Conservation (phyloP, 805 yeast genomes). For the Jamesozyma spencerorum region DNA sequence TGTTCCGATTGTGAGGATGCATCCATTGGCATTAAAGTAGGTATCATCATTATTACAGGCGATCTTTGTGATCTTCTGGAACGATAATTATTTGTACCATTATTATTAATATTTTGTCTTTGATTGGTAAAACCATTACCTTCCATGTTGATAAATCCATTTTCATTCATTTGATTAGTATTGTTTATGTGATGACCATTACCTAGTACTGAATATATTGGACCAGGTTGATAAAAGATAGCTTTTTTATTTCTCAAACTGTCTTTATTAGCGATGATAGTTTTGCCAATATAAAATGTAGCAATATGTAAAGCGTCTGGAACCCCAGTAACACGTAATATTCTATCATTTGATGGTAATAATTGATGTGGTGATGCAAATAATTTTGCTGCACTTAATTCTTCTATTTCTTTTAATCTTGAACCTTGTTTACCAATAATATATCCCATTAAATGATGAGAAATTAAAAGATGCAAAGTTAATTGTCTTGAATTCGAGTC, state of each 20-base stretch:
- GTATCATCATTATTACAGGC: conserved; percentile 9
- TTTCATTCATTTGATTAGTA: neutral
- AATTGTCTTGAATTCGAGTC: conserved; percentile 28
- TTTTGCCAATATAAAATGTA: conserved; percentile 60
- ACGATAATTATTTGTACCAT: conserved; percentile 5
- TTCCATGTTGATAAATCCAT: neutral
- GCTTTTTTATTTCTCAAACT: conserved; percentile 39
- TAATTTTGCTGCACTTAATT: conserved; percentile 66
- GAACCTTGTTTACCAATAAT: conserved; percentile 72
- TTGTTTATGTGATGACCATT: conserved; percentile 5
- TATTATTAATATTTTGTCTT: conserved; percentile 1
- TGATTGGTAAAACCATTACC: neutral
- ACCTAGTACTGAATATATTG: conserved; percentile 20
- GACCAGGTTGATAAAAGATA: conserved; percentile 27
- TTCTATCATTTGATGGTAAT: conserved; percentile 70
- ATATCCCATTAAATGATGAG: conserved; percentile 72
- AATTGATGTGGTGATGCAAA: conserved; percentile 64
- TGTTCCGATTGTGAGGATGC: neutral
- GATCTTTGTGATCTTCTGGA: conserved; percentile 12
- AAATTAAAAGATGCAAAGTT: conserved; percentile 54
- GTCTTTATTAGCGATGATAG: conserved; percentile 47
- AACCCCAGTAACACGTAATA: conserved; percentile 62
- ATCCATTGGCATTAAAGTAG: conserved; percentile 3
- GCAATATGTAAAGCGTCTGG: conserved; percentile 87
- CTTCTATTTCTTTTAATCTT: conserved; percentile 72